Evolutionary conservation across 495 filamentous ascomycete genomes (phyloP).

Genomic region (Penicillium coprophilum): DNA sequence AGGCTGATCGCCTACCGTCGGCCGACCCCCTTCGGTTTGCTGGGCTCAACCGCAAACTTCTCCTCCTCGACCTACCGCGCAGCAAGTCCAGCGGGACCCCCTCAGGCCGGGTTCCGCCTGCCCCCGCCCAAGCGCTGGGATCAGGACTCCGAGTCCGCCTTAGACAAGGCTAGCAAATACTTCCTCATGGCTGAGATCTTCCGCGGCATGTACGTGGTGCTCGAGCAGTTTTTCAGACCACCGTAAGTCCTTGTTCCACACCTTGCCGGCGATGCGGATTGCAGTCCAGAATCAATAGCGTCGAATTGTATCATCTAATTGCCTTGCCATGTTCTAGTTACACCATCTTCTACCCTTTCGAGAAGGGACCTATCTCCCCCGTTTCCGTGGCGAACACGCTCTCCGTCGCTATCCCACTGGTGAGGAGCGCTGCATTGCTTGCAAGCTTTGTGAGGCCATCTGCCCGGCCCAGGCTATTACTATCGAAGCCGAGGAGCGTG

Average conservation of each 20-base stretch:
- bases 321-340: conserved; percentile 55
- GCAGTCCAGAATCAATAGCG: conserved; percentile 5
- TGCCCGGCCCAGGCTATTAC: conserved; percentile 97
- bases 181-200: conserved; percentile 94
- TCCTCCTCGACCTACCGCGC: conserved; percentile 57
- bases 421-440: conserved; percentile 98
- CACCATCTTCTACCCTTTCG: conserved; percentile 98
- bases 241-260: conserved; percentile 64
- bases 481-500: conserved; percentile 97
- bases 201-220: conserved; percentile 93
- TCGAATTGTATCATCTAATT: conserved; percentile 9
- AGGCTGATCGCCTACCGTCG: conserved; percentile 54
- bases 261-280: conserved; percentile 4
- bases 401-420: conserved; percentile 93
- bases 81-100: conserved; percentile 75
- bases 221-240: conserved; percentile 97
- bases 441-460: conserved; percentile 98
- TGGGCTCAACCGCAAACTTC: conserved; percentile 57
- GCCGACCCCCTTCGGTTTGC: conserved; percentile 37
- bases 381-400: conserved; percentile 96
- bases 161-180: conserved; percentile 85
- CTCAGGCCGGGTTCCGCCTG: conserved; percentile 74
- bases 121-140: conserved; percentile 68
- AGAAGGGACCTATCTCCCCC: conserved; percentile 97
- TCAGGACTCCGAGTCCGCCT: conserved; percentile 62